phyloP scores from a whole-genome alignment of 176 grass and related monocot species.

The Panicum miliaceum region DNA sequence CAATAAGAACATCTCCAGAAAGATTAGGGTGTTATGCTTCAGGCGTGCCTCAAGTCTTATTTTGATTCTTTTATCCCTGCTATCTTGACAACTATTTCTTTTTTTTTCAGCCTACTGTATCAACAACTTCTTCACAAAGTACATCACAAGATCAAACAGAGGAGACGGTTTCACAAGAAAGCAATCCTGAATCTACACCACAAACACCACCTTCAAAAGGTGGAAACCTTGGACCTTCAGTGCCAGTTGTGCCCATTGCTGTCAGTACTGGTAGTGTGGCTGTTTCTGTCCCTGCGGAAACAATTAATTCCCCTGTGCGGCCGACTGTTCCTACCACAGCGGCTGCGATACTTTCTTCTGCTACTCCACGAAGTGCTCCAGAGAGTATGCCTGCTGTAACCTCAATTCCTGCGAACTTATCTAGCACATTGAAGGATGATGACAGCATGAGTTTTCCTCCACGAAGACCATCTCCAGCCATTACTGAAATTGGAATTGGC shows the following conservation, averaged over 20 bases:
- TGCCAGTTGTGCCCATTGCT: constrained; percentile 46
- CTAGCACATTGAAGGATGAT: constrained; percentile 74
- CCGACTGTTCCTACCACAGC: constrained; percentile 52
- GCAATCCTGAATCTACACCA: constrained; percentile 58
- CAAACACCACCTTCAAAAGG: constrained; percentile 79
- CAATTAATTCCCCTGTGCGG: constrained; percentile 58
- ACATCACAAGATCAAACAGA: constrained; percentile 72
- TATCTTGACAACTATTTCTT: constrained; percentile 26
- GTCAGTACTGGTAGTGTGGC: constrained; percentile 50
- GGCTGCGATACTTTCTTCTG: constrained; percentile 57
- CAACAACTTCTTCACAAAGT: constrained; percentile 54
- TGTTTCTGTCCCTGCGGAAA: constrained; percentile 45
- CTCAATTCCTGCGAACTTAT: constrained; percentile 59
- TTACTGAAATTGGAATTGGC: constrained; percentile 65
- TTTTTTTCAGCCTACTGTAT: constrained; percentile 61
- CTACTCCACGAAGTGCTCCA: constrained; percentile 56
- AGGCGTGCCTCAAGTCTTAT: background rate
- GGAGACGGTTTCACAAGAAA: constrained; percentile 70
- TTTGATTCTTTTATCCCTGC: constrained; percentile 30
- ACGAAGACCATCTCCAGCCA: constrained; percentile 71
- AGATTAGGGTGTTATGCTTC: constrained; percentile 23
- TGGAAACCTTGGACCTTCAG: constrained; percentile 49
- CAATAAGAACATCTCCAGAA: constrained; percentile 2
- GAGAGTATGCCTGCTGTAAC: constrained; percentile 59
- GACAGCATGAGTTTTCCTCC: constrained; percentile 71